Conservation (phyloP, 257 asterid species). For the Rhazya stricta region DNA sequence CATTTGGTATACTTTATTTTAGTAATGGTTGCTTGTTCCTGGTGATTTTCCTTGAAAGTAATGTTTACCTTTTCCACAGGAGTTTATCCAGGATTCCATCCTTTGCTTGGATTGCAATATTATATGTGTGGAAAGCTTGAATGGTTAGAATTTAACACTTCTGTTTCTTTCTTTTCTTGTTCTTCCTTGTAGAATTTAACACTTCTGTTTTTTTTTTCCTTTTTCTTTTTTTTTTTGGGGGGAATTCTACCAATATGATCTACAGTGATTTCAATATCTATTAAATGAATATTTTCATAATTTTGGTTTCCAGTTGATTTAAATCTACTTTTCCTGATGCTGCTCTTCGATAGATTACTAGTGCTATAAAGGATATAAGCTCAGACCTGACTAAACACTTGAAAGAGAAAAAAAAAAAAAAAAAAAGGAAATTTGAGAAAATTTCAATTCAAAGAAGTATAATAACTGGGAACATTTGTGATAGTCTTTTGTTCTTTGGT, state of each 20-base stretch:
- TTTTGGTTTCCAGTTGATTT: not conserved
- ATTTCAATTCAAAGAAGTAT: not conserved
- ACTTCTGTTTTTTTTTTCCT: not conserved
- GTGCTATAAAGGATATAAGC: not conserved
- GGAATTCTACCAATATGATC: not conserved
- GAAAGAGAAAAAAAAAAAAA: not conserved
- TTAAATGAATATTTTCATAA: not conserved
- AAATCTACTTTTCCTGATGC: not conserved
- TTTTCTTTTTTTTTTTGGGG: not conserved
- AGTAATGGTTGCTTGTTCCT: not conserved
- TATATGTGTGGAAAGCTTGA: conserved; percentile 87
- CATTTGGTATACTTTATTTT: not conserved
- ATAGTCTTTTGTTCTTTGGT: too few relatives aligned
- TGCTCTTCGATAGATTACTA: not conserved
- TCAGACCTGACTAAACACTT: not conserved
- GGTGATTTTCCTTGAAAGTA: not conserved
- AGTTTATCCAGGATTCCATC: conserved; percentile 67
- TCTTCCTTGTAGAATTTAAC: not conserved
- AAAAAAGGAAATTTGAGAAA: not conserved
- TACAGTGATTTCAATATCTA: not conserved
- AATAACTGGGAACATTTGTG: too few relatives aligned
- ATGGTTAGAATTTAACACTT: conserved; percentile 50
- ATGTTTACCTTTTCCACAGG: conserved; percentile 36
- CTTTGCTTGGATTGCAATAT: conserved; percentile 83
- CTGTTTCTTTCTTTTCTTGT: not conserved